Evolutionary conservation across 306 rosid species (phyloP).

Genomic region (Myrica gale): DNA sequence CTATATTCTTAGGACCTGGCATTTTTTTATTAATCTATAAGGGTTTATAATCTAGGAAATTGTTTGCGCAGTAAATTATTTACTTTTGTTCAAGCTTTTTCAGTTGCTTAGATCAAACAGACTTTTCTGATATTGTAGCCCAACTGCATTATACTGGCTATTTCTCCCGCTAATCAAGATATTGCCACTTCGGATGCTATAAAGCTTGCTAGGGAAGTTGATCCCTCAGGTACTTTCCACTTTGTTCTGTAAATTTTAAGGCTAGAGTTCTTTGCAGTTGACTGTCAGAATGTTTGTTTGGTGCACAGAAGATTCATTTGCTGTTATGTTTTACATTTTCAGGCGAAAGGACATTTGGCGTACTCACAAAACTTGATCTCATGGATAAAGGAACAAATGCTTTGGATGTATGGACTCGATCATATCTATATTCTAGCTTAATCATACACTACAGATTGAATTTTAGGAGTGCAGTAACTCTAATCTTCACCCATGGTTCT

Average conservation of each 20-base stretch:
- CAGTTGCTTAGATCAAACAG: slow-evolving; percentile 29
- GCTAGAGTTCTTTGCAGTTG: slow-evolving; percentile 16
- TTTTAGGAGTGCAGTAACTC: background rate
- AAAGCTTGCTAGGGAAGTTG: slow-evolving; percentile 89
- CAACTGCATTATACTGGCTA: slow-evolving; percentile 85
- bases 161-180: slow-evolving; percentile 97
- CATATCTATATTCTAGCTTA: background rate
- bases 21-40: background rate
- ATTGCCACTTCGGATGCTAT: slow-evolving; percentile 96
- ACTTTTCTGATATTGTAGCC: slow-evolving; percentile 64
- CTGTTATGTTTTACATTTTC: slow-evolving; percentile 33
- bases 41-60: background rate
- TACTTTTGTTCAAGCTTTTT: background rate
- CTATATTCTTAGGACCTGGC: background rate
- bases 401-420: slow-evolving; percentile 65
- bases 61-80: slow-evolving; percentile 7
- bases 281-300: background rate
- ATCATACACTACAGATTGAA: background rate
- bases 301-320: background rate
- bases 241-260: slow-evolving; percentile 11
- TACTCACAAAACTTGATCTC: slow-evolving; percentile 86
- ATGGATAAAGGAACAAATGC: slow-evolving; percentile 98
- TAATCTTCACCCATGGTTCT: slow-evolving; percentile 12
- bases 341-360: slow-evolving; percentile 98
- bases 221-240: slow-evolving; percentile 64